Base-by-base conservation (phyloP, 352 stramenopile genomes). In the Phytophthora kernoviae region DNA sequence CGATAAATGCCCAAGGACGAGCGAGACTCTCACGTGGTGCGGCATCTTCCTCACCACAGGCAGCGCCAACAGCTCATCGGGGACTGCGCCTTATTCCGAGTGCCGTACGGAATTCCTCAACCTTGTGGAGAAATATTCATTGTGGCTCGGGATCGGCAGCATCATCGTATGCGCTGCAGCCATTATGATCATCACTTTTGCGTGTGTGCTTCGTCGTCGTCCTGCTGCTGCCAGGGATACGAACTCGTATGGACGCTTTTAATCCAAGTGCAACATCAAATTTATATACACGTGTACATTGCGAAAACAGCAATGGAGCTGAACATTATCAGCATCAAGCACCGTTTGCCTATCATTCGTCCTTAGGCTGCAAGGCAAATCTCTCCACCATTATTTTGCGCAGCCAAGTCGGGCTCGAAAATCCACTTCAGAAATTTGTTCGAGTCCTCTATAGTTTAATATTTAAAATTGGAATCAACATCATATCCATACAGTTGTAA, bases 1-100 rank as follows among this genome's bases (percentile, higher is more conserved):
- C 64, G 82, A 93, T 21, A 58, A 90, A 62, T 93, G 86, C 54
- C 77, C 79, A 14, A 66, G 79, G 33, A 81, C 78, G 17, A 48
- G 47, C 10, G 55, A 63, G 11, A 81, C 76, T 10, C 51, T 83
- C 41, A 43, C 74, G 4, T 95, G 81, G 79, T 95, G 86, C 44
- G 84, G 81, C 20, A 50, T 65, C 12, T 91, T 79, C 63, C 55
- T 93, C 18, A 49, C 62, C 7, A 70, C 56, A 1, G 65, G 68
- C 10, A 40, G 42, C 40, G 59, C 41, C 24, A 72, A 61, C 39
- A 70, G 48, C 34, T 66, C 66, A 3, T 43, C 32, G 4, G 79
- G 74, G 5, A 79, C 62, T 5, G 76, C 73, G 7, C 79, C 79
- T 1, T 88, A 88, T 54, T 62, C 66, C 0, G 47, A 87, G 57